Conservation (phyloP, 1,284 basidiomycete species). For the Cerioporus squamosus region DNA sequence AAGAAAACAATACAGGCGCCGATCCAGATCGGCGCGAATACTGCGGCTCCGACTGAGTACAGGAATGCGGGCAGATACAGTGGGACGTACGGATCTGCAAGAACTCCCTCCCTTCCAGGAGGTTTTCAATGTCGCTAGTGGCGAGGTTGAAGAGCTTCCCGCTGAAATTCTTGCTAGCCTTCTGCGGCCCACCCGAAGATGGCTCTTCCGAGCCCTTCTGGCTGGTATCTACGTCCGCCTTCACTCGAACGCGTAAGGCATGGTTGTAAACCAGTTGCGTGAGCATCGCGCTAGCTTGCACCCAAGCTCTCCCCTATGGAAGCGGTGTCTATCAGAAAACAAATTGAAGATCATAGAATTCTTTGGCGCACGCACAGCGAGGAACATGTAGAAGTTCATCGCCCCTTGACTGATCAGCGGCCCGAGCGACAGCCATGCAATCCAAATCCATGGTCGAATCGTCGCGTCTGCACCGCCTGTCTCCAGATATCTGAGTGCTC, state of each 20-base stretch:
- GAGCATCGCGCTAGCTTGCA: conserved; percentile 60
- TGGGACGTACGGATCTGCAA: conserved; percentile 24
- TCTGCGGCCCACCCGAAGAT: background rate
- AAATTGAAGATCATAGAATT: background rate
- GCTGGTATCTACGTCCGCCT: conserved; percentile 43
- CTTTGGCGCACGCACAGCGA: conserved; percentile 21
- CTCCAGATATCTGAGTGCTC: conserved; percentile 44
- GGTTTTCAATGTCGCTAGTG: conserved; percentile 37
- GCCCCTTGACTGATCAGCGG: conserved; percentile 42
- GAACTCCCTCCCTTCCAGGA: conserved; percentile 37
- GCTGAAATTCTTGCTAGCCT: conserved; percentile 41
- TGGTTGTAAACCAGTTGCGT: conserved; percentile 76
- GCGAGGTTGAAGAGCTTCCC: conserved; percentile 52
- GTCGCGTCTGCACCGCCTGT: conserved; percentile 38
- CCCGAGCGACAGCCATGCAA: conserved; percentile 59
- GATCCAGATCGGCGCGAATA: conserved; percentile 40
- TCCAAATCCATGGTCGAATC: conserved; percentile 62
- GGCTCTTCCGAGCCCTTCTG: conserved; percentile 24
- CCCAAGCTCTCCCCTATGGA: conserved; percentile 37
- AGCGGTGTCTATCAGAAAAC: background rate
- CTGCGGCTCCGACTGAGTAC: conserved; percentile 5
- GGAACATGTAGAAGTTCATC: conserved; percentile 35
- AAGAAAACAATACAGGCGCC: conserved; percentile 46
- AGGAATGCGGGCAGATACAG: background rate
- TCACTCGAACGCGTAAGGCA: conserved; percentile 67